phyloP scores from a whole-genome alignment of 1,139 yeast genomes.

The Suhomyces panamericanus region DNA sequence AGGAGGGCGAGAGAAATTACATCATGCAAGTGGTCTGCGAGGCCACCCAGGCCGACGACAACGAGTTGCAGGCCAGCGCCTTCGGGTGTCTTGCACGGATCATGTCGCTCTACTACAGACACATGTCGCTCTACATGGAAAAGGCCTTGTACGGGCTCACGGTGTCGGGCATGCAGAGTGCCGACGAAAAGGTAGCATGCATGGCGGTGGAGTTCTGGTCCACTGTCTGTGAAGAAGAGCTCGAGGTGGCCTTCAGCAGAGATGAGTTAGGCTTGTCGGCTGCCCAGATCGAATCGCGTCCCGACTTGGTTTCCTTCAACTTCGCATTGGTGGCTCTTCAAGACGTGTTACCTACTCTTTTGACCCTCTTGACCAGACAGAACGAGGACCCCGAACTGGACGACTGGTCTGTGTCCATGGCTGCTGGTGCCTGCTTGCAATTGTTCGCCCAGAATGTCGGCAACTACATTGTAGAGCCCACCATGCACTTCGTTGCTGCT shows the following conservation, averaged over 20 bases:
- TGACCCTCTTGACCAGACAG: slow-evolving; percentile 78
- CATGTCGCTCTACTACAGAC: slow-evolving; percentile 84
- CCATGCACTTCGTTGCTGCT: slow-evolving; percentile 76
- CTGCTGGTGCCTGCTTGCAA: slow-evolving; percentile 96
- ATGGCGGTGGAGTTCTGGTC: slow-evolving; percentile 99
- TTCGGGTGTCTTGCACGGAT: slow-evolving; percentile 94
- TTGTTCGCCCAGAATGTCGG: slow-evolving; percentile 90
- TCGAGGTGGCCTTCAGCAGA: slow-evolving; percentile 70
- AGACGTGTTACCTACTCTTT: slow-evolving; percentile 85
- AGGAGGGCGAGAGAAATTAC: slow-evolving; percentile 93
- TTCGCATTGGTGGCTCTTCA: slow-evolving; percentile 83
- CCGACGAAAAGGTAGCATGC: slow-evolving; percentile 86
- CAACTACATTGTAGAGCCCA: slow-evolving; percentile 80
- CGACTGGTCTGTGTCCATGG: slow-evolving; percentile 98
- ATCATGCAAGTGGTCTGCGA: slow-evolving; percentile 99
- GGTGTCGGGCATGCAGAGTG: slow-evolving; percentile 86
- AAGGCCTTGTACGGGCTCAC: slow-evolving; percentile 91
- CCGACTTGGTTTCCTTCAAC: slow-evolving; percentile 53
- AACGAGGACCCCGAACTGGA: slow-evolving; percentile 93
- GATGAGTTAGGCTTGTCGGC: slow-evolving; percentile 52
- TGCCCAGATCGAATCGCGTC: slow-evolving; percentile 40
- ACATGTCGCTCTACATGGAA: slow-evolving; percentile 95
- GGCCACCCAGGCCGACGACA: slow-evolving; percentile 86
- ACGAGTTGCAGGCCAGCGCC: slow-evolving; percentile 87
- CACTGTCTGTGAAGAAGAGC: slow-evolving; percentile 94